Evolutionary conservation across 2,329 filamentous ascomycete genomes (phyloP), one percentile per base, ranked within the genome.

Genomic region (Xylaria sp.): DNA sequence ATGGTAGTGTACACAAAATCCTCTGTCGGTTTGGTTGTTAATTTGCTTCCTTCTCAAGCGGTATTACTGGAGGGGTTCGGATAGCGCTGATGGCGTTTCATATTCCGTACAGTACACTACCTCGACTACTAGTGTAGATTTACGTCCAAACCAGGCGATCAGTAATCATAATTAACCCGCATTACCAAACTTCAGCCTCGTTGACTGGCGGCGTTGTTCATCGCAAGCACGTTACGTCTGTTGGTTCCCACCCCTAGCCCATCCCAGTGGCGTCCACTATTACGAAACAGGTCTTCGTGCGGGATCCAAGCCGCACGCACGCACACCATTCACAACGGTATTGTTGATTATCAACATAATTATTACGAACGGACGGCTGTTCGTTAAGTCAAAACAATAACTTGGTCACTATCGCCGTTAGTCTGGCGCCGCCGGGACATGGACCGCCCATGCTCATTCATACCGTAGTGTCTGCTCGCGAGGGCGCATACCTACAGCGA

Each of bases 301-400:
- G 50, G n/a, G 60, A 40, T 59, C 60, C 19, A 40, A 45, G 21
- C 60, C 55, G 47, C 60, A 57, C 35, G 54, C 60, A 31, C 28
- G 28, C 28, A 51, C 38, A 63, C 55, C 55, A 42, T 57, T 50
- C 45, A 8, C 31, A 63, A 63, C 55, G 56, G 56, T 59, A 37
- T n/a, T n/a, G n/a, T n/a, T n/a, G 35, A 62, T 57, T 25, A 49
- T 9, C 57, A 42, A 14, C 8, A 33, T 9, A 35, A 42, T 28
- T 60, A 47, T 42, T 54, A 47, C 17, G 31, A 45, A 53, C 23
- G 33, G 53, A 21, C 40, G 38, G 21, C 15, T 38, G 40, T 21
- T 40, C 21, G n/a, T 14, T 17, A 52, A 37, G 28, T 19, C 21
- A 51, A 46, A 47, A 12, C 4, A 51, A 46, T 33, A 12, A 57